These are phyloP conservation scores for Phytopythium helicoides DNA, from an alignment of 352 stramenopile genomes.

Conservation along the genomic window DNA sequence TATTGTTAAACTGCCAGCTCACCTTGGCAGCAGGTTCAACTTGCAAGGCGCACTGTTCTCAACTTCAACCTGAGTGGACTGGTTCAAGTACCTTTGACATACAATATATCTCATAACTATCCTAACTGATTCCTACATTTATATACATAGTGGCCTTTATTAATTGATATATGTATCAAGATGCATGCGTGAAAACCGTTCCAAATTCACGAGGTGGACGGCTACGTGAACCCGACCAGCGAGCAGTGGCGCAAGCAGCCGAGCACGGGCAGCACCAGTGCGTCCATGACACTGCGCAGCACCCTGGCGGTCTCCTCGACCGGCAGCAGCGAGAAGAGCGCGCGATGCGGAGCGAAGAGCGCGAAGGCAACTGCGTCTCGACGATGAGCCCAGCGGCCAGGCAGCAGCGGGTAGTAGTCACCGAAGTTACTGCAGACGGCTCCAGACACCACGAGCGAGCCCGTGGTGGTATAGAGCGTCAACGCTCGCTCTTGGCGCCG, in stretches of 20 bases:
- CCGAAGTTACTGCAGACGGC: constrained; percentile 80
- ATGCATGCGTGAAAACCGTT: no score
- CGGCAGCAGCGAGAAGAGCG: constrained; percentile 49
- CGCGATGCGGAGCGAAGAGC: constrained; percentile 52
- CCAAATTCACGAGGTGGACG: no score
- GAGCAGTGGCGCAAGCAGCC: constrained; percentile 26
- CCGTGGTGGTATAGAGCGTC: constrained; percentile 66
- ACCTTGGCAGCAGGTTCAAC: no score
- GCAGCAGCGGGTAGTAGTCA: constrained; percentile 52
- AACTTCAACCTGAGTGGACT: no score
- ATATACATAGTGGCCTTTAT: no score
- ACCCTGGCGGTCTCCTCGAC: constrained; percentile 33
- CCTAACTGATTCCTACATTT: no score
- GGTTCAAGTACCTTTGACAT: no score
- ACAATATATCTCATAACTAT: no score
- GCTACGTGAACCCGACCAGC: background rate
- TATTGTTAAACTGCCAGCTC: no score
- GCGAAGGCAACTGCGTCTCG: constrained; percentile 39
- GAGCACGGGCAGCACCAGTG: constrained; percentile 39
- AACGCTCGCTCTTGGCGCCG: constrained; percentile 24
- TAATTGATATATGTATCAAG: no score
- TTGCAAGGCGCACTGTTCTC: no score
- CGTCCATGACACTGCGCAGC: constrained; percentile 45
- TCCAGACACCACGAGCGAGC: constrained; percentile 64
- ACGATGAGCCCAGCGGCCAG: constrained; percentile 12